Conservation (phyloP, 164 flowering plant species). For the Chimonanthus praecox region DNA sequence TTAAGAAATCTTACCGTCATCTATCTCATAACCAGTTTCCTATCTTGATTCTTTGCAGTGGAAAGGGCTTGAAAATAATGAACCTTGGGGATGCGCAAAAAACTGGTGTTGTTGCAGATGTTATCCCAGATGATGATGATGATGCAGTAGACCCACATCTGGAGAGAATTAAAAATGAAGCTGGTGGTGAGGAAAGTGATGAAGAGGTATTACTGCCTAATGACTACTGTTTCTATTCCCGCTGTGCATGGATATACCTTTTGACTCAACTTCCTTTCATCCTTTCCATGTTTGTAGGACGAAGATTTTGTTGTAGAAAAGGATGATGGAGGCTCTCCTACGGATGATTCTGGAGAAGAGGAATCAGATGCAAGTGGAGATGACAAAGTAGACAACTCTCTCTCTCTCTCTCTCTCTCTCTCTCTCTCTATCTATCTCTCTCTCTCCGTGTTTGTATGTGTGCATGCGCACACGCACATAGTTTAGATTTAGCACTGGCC, state of each 20-base stretch:
- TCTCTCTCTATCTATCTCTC: no score
- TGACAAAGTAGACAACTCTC: slow-evolving; percentile 45
- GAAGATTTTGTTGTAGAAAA: slow-evolving; percentile 80
- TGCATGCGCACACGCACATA: no score
- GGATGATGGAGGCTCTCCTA: slow-evolving; percentile 96
- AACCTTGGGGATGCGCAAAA: slow-evolving; percentile 49
- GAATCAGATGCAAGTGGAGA: slow-evolving; percentile 84
- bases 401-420: no score
- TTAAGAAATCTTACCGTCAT: neutral
- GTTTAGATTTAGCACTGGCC: no score
- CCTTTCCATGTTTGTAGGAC: slow-evolving; percentile 45
- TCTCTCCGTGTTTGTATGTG: no score
- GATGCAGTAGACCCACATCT: slow-evolving; percentile 95
- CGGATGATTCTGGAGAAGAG: slow-evolving; percentile 91
- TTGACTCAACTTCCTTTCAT: neutral
- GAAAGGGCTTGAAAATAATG: slow-evolving; percentile 85
- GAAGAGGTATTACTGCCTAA: slow-evolving; percentile 56
- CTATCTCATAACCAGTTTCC: neutral
- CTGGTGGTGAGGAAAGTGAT: slow-evolving; percentile 89
- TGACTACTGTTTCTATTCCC: neutral
- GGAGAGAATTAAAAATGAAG: slow-evolving; percentile 76
- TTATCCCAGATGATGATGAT: slow-evolving; percentile 62
- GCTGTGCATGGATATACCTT: neutral
- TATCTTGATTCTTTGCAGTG: slow-evolving; percentile 33
- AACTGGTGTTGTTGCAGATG: slow-evolving; percentile 60